phyloP scores from a whole-genome alignment of 768 basidiomycete genomes.

The Chiua virens region DNA sequence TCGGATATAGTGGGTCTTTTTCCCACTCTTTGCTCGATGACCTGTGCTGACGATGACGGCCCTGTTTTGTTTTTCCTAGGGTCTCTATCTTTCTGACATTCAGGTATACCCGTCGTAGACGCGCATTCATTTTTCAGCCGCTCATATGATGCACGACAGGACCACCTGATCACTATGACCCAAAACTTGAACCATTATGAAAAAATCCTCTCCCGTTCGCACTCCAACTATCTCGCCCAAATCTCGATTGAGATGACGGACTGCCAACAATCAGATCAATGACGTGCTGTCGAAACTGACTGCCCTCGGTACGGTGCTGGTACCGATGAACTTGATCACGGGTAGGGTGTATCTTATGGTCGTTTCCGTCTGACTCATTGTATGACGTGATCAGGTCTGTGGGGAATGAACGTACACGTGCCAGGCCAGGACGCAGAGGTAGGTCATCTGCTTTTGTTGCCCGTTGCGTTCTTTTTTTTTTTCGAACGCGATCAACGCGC shows the following conservation, averaged over 20 bases:
- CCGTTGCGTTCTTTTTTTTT: too few species aligned
- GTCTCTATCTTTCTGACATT: conserved; percentile 93
- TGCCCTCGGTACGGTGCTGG: conserved; percentile 93
- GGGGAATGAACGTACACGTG: conserved; percentile 99
- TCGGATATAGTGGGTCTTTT: conserved; percentile 79
- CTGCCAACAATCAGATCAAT: conserved; percentile 99
- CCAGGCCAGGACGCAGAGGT: conserved; percentile 73
- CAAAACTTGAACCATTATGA: conserved; percentile 99
- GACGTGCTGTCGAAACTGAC: conserved; percentile 97
- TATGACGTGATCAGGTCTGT: conserved; percentile 56
- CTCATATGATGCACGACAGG: conserved; percentile 39
- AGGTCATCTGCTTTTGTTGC: neutral
- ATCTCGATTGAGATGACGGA: conserved; percentile 99
- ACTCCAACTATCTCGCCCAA: conserved; percentile 98
- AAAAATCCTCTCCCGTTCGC: conserved; percentile 97
- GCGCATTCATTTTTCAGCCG: neutral
- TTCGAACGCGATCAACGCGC: too few species aligned
- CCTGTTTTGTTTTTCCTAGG: conserved; percentile 43
- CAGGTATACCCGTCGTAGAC: conserved; percentile 48
- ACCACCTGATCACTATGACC: conserved; percentile 99
- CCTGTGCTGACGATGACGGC: neutral
- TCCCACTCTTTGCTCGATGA: neutral
- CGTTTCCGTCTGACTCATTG: conserved; percentile 9
- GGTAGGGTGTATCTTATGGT: too few species aligned
- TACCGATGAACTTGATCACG: conserved; percentile 97